A percentile compares a stretch with the other conserved stretches of the same genome.
These are phyloP conservation scores for Penicillium sp. DNA, from an alignment of 2,329 filamentous ascomycete genomes.

Conservation along the genomic window DNA sequence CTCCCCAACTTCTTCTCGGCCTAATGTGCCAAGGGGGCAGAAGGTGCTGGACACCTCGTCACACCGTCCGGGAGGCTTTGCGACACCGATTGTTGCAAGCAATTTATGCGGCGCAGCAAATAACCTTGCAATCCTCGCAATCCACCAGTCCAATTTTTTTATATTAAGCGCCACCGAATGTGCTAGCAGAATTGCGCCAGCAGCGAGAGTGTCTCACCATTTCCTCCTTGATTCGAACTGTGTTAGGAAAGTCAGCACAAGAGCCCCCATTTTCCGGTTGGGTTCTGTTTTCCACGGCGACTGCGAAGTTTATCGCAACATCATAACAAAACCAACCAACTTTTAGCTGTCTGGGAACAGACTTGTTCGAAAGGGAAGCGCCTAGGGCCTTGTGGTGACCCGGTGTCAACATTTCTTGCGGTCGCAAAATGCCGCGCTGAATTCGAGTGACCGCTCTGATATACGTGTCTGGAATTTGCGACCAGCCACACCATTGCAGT, in stretches of 20 bases:
- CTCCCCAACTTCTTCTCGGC: background rate
- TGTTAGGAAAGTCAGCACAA: background rate
- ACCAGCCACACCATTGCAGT: slow-evolving; percentile 7
- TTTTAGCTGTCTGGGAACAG: background rate
- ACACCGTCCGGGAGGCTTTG: background rate
- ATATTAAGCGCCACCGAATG: background rate
- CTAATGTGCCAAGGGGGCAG: background rate
- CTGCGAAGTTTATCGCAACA: background rate
- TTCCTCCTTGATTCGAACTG: background rate
- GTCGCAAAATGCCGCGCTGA: background rate
- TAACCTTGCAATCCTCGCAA: too few relatives aligned
- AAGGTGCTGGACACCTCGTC: background rate
- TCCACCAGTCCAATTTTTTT: too few relatives aligned
- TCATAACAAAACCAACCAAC: background rate
- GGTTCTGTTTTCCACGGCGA: background rate
- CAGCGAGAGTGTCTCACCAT: background rate
- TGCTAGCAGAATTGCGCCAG: background rate
- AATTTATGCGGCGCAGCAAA: too few relatives aligned
- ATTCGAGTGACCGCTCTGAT: background rate
- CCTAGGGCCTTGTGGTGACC: background rate
- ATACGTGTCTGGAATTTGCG: slow-evolving; percentile 7
- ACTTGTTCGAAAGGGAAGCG: background rate
- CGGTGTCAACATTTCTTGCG: background rate
- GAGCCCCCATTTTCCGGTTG: background rate
- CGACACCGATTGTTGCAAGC: background rate